Evolutionary conservation across 257 asterid genomes (phyloP).

Genomic region (Solanum neorickii): DNA sequence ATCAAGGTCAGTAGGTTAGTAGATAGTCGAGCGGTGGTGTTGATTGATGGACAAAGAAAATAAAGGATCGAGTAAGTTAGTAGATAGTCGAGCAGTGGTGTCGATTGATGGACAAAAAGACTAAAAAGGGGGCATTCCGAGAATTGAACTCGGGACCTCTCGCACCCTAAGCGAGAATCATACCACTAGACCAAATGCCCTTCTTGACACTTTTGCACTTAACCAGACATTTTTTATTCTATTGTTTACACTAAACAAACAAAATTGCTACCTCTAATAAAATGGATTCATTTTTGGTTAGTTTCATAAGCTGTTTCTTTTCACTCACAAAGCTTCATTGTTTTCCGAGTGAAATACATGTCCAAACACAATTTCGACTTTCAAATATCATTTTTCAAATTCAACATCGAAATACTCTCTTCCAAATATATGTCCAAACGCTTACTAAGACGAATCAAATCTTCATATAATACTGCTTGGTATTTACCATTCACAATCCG

Average conservation of each 20-base stretch:
- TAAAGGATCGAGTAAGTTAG: no score
- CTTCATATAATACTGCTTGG: background rate
- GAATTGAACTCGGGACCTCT: conserved; percentile 94
- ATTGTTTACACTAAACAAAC: background rate
- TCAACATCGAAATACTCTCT: background rate
- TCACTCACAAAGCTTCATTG: background rate
- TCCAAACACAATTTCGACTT: background rate
- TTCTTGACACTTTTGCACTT: no score
- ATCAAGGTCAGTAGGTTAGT: no score
- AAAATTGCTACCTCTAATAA: background rate
- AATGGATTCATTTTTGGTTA: background rate
- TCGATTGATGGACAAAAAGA: no score
- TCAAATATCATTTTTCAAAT: background rate
- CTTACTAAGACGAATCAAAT: background rate
- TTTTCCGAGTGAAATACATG: background rate
- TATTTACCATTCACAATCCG: background rate
- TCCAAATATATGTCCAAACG: background rate
- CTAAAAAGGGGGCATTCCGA: conserved; percentile 54
- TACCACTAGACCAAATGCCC: conserved; percentile 87
- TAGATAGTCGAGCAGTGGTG: no score
- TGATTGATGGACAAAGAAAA: no score
- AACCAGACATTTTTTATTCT: no score
- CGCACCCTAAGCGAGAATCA: conserved; percentile 87
- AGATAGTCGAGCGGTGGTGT: no score
- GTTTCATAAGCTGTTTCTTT: background rate